These are phyloP conservation scores for Malassezia equina DNA, from an alignment of 1,284 basidiomycete species.

Conservation along the genomic window DNA sequence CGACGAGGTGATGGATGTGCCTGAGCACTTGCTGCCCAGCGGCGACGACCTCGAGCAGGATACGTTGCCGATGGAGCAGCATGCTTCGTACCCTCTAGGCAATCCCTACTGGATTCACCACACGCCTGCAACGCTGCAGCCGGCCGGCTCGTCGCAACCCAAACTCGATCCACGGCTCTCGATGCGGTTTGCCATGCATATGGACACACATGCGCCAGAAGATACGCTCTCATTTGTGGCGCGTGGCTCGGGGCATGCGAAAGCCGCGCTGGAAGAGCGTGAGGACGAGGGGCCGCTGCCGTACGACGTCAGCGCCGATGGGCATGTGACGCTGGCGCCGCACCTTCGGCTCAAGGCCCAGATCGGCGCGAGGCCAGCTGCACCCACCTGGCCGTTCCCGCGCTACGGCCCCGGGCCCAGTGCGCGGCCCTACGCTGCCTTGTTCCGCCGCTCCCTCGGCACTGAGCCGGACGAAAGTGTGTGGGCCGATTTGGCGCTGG, in stretches of 20 bases:
- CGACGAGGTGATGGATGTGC: conserved; percentile 12
- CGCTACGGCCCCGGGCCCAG: conserved; percentile 28
- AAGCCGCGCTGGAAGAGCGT: conserved; percentile 4
- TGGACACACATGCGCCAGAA: neutral
- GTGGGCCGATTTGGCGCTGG: conserved; percentile 35
- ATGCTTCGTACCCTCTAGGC: conserved; percentile 36
- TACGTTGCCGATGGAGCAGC: conserved; percentile 35
- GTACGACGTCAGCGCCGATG: conserved; percentile 4
- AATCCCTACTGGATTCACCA: conserved; percentile 21
- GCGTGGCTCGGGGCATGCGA: conserved; percentile 4
- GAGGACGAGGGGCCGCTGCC: neutral
- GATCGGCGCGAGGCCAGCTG: neutral
- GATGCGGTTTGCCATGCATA: conserved; percentile 9
- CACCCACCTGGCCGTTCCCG: conserved; percentile 28
- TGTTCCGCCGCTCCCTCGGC: conserved; percentile 22
- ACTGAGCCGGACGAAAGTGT: conserved; percentile 20
- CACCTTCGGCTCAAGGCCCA: conserved; percentile 17
- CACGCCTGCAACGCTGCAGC: conserved; percentile 15
- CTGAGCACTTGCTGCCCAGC: conserved; percentile 31
- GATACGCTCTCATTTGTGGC: conserved; percentile 11
- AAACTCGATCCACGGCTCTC: conserved; percentile 13
- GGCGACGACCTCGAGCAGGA: conserved; percentile 32
- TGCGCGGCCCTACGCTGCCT: conserved; percentile 21
- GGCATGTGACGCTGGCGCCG: conserved; percentile 13
- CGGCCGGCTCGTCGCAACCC: conserved; percentile 16